These are phyloP conservation scores for Stephanodiscus triporus DNA, from an alignment of 108 stramenopile genomes.

Conservation along the genomic window DNA sequence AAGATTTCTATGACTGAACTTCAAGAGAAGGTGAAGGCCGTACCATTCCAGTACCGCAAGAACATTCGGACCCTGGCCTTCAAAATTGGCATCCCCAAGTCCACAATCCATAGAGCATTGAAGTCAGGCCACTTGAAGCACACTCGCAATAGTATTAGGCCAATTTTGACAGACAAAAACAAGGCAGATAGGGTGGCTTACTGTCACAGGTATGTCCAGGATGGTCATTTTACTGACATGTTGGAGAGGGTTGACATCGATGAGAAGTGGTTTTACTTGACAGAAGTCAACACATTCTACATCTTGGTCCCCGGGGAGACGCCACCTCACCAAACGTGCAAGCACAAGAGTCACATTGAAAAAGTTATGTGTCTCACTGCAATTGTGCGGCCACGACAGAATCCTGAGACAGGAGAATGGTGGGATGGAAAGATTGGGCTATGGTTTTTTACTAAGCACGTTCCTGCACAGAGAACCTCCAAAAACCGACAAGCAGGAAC, in stretches of 20 bases:
- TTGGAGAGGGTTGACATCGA: slow-evolving; percentile 12
- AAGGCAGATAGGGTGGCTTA: neutral
- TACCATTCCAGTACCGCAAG: neutral
- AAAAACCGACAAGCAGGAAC: too few species aligned
- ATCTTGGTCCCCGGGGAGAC: slow-evolving; percentile 8
- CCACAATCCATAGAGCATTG: neutral
- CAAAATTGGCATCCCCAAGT: neutral
- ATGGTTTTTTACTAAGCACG: neutral
- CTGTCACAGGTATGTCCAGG: neutral
- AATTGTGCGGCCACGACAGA: slow-evolving; percentile 1
- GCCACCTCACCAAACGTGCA: neutral
- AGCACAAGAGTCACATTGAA: slow-evolving; percentile 18
- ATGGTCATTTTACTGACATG: neutral
- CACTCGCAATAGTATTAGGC: neutral
- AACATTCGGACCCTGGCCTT: neutral
- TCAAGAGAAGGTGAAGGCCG: neutral
- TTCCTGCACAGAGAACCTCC: too few species aligned
- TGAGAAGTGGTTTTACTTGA: slow-evolving; percentile 28
- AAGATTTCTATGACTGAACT: neutral
- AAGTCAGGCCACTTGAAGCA: neutral
- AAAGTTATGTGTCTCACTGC: slow-evolving; percentile 26
- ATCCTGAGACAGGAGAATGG: slow-evolving; percentile 14
- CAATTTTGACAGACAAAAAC: neutral
- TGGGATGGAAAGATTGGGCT: slow-evolving; percentile 19
- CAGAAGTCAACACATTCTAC: neutral